Conservation (phyloP, 345 rosid species). For the Conringia planisiliqua region DNA sequence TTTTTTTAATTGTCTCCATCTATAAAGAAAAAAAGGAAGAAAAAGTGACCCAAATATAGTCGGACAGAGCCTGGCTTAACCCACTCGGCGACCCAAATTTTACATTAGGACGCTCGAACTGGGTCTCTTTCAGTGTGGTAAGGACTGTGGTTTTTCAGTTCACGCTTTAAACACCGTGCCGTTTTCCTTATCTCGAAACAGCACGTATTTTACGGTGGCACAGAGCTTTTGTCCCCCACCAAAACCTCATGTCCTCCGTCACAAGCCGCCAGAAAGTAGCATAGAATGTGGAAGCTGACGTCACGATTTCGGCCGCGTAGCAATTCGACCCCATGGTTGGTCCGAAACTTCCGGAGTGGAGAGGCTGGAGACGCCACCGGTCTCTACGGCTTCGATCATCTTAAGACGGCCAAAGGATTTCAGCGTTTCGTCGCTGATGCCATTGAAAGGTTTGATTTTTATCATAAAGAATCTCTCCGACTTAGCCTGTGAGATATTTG, state of each 20-base stretch:
- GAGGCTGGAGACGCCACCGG: slow-evolving; percentile 51
- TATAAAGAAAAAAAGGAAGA: no score
- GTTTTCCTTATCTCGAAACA: neutral
- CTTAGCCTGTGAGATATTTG: neutral
- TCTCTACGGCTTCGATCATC: slow-evolving; percentile 76
- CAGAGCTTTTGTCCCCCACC: neutral
- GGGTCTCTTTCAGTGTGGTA: neutral
- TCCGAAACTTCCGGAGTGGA: slow-evolving; percentile 38
- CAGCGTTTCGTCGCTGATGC: slow-evolving; percentile 86
- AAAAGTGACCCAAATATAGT: no score
- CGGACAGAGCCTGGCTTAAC: neutral
- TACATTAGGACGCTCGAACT: neutral
- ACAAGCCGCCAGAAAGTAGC: slow-evolving; percentile 5
- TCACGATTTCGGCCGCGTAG: slow-evolving; percentile 24
- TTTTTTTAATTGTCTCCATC: no score
- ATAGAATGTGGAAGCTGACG: slow-evolving; percentile 41
- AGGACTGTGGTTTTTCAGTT: neutral
- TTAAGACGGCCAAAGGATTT: slow-evolving; percentile 78
- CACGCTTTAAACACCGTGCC: neutral
- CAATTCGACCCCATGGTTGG: slow-evolving; percentile 16
- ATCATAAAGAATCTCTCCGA: neutral
- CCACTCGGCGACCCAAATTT: neutral
- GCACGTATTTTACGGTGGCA: neutral
- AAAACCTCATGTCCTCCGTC: slow-evolving; percentile 9
- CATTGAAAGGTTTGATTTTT: slow-evolving; percentile 57